Evolutionary conservation across 179 eudicot genomes (phyloP).

Genomic region (Drosera spatulata): DNA sequence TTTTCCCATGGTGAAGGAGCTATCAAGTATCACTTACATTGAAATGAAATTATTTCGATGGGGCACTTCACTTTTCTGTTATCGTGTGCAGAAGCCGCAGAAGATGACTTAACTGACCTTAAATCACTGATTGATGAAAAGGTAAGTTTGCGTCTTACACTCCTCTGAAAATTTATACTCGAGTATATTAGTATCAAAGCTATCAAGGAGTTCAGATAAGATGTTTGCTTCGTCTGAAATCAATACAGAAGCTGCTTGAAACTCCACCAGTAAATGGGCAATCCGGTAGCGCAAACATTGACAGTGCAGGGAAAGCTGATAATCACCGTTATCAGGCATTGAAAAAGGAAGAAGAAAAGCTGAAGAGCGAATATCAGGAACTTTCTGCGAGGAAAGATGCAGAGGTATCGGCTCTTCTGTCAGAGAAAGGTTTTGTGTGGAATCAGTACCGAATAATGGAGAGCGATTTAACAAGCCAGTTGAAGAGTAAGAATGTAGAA

Average conservation of each 20-base stretch:
- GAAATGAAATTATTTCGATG: too few species aligned
- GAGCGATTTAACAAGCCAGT: slow-evolving; percentile 23
- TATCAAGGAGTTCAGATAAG: neutral
- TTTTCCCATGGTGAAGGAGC: too few species aligned
- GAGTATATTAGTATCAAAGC: neutral
- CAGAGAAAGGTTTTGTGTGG: slow-evolving; percentile 68
- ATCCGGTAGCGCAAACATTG: slow-evolving; percentile 5
- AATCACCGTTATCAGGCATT: slow-evolving; percentile 13
- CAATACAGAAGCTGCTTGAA: slow-evolving; percentile 10
- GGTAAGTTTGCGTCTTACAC: neutral
- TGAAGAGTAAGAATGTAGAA: slow-evolving; percentile 35
- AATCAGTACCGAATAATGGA: slow-evolving; percentile 60
- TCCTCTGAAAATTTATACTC: neutral
- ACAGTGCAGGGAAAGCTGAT: slow-evolving; percentile 7
- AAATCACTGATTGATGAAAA: slow-evolving; percentile 35
- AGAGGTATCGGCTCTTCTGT: slow-evolving; percentile 44
- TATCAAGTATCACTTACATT: too few species aligned
- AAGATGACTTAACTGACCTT: slow-evolving; percentile 43
- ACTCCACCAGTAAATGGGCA: slow-evolving; percentile 10
- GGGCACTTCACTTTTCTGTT: too few species aligned
- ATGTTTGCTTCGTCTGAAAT: slow-evolving; percentile 3
- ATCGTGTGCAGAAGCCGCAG: slow-evolving; percentile 37
- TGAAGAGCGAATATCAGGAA: slow-evolving; percentile 43
- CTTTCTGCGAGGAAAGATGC: slow-evolving; percentile 22
- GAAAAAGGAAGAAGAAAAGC: slow-evolving; percentile 26